phyloP scores from a whole-genome alignment of 192 early-diverging fungal species.

The Entrophospora sp. region DNA sequence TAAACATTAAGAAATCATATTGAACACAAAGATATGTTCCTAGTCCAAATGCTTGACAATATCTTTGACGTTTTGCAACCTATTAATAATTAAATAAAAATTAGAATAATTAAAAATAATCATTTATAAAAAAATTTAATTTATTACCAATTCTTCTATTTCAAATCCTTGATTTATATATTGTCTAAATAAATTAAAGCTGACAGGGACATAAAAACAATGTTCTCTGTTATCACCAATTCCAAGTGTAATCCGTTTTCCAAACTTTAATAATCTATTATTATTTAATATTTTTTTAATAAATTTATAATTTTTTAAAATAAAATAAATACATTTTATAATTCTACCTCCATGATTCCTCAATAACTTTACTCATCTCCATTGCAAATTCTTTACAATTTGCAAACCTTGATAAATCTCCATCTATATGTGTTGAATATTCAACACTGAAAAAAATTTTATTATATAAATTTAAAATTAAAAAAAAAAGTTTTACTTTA shows the following conservation, averaged over 20 bases:
- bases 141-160: slow-evolving; percentile 65
- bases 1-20: slow-evolving; percentile 89
- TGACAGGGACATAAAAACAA: slow-evolving; percentile 82
- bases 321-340: background rate
- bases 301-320: background rate
- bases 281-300: background rate
- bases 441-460: slow-evolving; percentile 42
- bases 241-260: slow-evolving; percentile 68
- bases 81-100: slow-evolving; percentile 10
- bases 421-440: slow-evolving; percentile 79
- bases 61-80: slow-evolving; percentile 83
- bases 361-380: slow-evolving; percentile 67
- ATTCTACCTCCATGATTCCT: slow-evolving; percentile 55
- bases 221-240: slow-evolving; percentile 91
- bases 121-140: background rate
- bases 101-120: background rate
- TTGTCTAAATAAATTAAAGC: slow-evolving; percentile 70
- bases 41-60: slow-evolving; percentile 77
- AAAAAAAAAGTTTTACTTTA: background rate
- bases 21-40: slow-evolving; percentile 83
- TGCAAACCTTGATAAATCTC: slow-evolving; percentile 75
- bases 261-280: slow-evolving; percentile 63
- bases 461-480: background rate
- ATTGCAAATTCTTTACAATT: slow-evolving; percentile 63
- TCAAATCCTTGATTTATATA: slow-evolving; percentile 82